Percentiles rank a stretch among this genome's conserved stretches.
Evolutionary conservation across 2,329 filamentous ascomycete genomes (phyloP).

Genomic region (Penicillium sp.): DNA sequence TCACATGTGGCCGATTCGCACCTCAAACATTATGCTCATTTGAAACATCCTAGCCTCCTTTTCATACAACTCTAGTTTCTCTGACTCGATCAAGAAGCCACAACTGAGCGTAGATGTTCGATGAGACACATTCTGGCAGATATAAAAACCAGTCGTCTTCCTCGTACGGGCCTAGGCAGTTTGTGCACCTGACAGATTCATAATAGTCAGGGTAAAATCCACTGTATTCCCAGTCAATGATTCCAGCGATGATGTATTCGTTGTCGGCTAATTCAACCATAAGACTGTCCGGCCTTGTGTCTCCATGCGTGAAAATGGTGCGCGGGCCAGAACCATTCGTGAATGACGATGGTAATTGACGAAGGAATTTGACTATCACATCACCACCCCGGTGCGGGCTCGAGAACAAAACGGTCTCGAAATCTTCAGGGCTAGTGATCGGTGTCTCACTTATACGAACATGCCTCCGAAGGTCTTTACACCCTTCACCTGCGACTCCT

Average conservation of each 20-base stretch:
- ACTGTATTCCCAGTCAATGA: slow-evolving; percentile 32
- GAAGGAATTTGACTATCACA: slow-evolving; percentile 18
- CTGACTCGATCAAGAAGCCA: slow-evolving; percentile 9
- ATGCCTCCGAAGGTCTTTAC: slow-evolving; percentile 25
- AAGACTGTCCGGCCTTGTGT: slow-evolving; percentile 28
- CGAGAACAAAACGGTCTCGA: slow-evolving; percentile 22
- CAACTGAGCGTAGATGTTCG: slow-evolving; percentile 3
- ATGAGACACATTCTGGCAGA: slow-evolving; percentile 6
- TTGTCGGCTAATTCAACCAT: slow-evolving; percentile 16
- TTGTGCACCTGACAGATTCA: slow-evolving; percentile 8
- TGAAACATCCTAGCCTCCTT: too few species aligned
- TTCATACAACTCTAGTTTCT: background rate
- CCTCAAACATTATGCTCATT: too few species aligned
- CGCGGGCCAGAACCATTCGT: background rate
- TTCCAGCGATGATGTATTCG: slow-evolving; percentile 14
- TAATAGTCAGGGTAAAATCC: slow-evolving; percentile 33
- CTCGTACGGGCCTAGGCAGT: background rate
- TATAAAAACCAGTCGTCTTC: slow-evolving; percentile 8
- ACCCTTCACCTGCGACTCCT: slow-evolving; percentile 24
- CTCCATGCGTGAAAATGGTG: slow-evolving; percentile 27
- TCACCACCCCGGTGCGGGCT: slow-evolving; percentile 11
- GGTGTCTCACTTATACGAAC: slow-evolving; percentile 16
- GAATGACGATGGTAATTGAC: slow-evolving; percentile 6
- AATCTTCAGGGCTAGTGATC: slow-evolving; percentile 16
- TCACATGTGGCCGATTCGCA: too few species aligned